Conservation (phyloP, 148 eudicot species). For the Cornus kousa region DNA sequence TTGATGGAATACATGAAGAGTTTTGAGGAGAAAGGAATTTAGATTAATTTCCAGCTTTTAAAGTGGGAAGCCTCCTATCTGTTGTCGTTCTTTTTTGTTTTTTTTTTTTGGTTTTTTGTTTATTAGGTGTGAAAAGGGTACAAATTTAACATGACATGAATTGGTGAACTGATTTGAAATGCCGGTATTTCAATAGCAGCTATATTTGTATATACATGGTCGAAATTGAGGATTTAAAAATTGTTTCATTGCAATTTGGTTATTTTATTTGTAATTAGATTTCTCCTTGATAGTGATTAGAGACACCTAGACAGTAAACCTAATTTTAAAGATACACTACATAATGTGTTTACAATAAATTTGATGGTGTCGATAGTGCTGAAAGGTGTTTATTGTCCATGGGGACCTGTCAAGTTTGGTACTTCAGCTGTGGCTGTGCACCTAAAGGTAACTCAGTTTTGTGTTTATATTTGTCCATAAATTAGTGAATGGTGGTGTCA, state of each 20-base stretch:
- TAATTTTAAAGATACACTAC: not conserved
- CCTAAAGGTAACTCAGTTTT: too few species aligned
- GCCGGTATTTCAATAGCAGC: not conserved
- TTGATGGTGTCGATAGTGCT: too few species aligned
- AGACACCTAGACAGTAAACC: not conserved
- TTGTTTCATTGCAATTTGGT: not conserved
- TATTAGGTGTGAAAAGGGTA: not conserved
- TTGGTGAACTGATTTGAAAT: not conserved
- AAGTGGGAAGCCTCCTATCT: not conserved
- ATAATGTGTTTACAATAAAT: not conserved
- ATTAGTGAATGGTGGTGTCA: too few species aligned
- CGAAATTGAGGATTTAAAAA: not conserved
- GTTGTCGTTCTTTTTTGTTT: not conserved
- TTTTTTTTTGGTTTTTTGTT: not conserved
- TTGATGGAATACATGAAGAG: not conserved
- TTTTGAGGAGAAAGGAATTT: not conserved
- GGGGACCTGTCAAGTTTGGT: too few species aligned
- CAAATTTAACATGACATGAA: not conserved
- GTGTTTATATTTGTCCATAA: too few species aligned
- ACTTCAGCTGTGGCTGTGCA: too few species aligned
- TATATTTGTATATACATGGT: not conserved
- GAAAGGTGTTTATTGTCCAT: too few species aligned
- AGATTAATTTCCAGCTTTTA: not conserved
- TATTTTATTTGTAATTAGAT: not conserved
- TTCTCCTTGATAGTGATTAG: too few species aligned